Evolutionary conservation across 768 basidiomycete species (phyloP).

Genomic region (Kwoniella shandongensis): DNA sequence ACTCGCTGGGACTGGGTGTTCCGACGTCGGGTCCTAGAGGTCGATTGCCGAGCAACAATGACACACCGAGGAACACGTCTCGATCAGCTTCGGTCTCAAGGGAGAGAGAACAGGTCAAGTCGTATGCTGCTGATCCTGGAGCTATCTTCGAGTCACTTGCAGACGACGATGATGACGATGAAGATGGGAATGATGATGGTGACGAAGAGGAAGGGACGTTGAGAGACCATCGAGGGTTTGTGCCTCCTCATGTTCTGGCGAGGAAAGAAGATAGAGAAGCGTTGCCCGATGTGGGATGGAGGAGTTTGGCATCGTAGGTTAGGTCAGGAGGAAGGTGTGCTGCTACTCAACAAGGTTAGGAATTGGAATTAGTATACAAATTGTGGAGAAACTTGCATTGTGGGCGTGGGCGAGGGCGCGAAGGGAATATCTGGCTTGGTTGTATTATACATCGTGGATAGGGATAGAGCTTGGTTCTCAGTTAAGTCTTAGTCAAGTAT

Average conservation of each 20-base stretch:
- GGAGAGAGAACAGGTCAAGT: constrained; percentile 31
- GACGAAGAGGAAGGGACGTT: constrained; percentile 41
- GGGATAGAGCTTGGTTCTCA: neutral
- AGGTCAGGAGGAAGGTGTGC: neutral
- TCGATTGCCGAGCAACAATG: neutral
- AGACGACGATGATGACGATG: constrained; percentile 31
- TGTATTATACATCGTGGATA: too few species aligned
- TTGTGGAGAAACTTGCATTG: neutral
- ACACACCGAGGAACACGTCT: neutral
- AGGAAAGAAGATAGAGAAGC: constrained; percentile 25
- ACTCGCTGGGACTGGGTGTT: constrained; percentile 28
- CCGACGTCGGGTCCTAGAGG: constrained; percentile 5
- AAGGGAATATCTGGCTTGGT: too few species aligned
- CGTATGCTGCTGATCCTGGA: constrained; percentile 48
- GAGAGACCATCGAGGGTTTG: constrained; percentile 39
- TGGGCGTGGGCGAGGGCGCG: neutral
- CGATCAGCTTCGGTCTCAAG: constrained; percentile 33
- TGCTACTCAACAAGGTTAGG: too few species aligned
- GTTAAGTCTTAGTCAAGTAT: neutral
- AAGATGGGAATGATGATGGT: constrained; percentile 19
- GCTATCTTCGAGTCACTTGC: constrained; percentile 42
- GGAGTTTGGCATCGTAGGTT: constrained; percentile 33
- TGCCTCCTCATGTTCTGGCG: constrained; percentile 47
- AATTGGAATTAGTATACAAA: neutral
- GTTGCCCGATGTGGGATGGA: constrained; percentile 37